phyloP scores from a whole-genome alignment of 106 monocot genomes.

The Apostasia ramifera region DNA sequence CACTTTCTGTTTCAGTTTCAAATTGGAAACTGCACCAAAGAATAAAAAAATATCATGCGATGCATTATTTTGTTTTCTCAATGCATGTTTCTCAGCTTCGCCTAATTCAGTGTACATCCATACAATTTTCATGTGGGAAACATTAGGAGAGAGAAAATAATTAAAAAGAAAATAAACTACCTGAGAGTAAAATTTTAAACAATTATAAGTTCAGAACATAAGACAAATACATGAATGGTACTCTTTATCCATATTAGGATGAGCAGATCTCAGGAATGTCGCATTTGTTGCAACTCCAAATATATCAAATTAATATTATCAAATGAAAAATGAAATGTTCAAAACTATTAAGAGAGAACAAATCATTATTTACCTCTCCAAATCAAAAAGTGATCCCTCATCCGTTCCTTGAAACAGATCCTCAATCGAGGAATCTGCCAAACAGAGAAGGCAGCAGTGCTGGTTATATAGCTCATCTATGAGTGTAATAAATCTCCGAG shows the following conservation, averaged over 20 bases:
- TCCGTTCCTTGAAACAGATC: slow-evolving; percentile 90
- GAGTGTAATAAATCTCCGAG: slow-evolving; percentile 88
- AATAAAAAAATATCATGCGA: background rate
- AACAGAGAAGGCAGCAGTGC: slow-evolving; percentile 76
- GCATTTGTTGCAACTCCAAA: no score
- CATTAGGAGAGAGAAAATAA: no score
- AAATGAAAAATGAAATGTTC: background rate
- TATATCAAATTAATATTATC: background rate
- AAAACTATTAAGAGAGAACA: background rate
- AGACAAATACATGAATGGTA: no score
- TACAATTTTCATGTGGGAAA: no score
- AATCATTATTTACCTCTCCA: slow-evolving; percentile 61
- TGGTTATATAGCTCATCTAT: slow-evolving; percentile 93
- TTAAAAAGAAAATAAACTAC: no score
- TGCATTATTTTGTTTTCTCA: no score
- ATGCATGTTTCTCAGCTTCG: no score
- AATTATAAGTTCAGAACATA: no score
- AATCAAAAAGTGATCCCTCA: slow-evolving; percentile 87
- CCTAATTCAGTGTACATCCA: no score
- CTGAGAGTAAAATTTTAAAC: no score
- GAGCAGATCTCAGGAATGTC: no score
- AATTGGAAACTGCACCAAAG: slow-evolving; percentile 77
- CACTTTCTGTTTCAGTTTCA: slow-evolving; percentile 76
- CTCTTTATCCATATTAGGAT: no score
- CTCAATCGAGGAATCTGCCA: slow-evolving; percentile 65